Evolutionary conservation across 2,329 filamentous ascomycete genomes (phyloP).

Genomic region (Neonectria hederae): DNA sequence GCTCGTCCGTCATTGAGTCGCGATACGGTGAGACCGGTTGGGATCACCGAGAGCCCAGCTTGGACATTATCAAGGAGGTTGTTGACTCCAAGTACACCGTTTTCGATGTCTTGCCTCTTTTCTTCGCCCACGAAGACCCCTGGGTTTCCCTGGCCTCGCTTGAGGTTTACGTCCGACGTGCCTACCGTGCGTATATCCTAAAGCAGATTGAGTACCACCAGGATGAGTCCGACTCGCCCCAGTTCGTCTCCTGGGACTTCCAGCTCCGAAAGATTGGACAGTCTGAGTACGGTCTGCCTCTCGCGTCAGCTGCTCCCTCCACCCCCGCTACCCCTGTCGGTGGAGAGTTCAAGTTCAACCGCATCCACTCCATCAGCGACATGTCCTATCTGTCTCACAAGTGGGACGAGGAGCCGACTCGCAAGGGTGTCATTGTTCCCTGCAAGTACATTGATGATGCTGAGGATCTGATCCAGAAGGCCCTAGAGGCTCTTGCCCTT

Average conservation of each 20-base stretch:
- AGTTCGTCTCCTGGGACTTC: constrained; percentile 96
- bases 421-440: constrained; percentile 94
- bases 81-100: constrained; percentile 99
- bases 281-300: constrained; percentile 85
- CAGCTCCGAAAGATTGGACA: constrained; percentile 91
- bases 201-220: constrained; percentile 91
- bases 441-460: constrained; percentile 94
- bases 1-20: constrained; percentile 95
- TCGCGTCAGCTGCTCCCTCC: constrained; percentile 83
- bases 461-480: constrained; percentile 85
- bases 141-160: constrained; percentile 95
- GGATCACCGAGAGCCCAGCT: constrained; percentile 92
- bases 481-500: constrained; percentile 82
- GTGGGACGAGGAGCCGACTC: constrained; percentile 77
- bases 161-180: constrained; percentile 95
- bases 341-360: constrained; percentile 71
- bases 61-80: constrained; percentile 94
- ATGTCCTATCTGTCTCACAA: constrained; percentile 87
- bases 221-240: constrained; percentile 72
- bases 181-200: constrained; percentile 94
- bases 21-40: constrained; percentile 96
- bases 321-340: constrained; percentile 80
- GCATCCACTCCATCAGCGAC: constrained; percentile 94
- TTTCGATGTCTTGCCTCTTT: constrained; percentile 92
- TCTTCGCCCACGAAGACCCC: constrained; percentile 93